Evolutionary conservation across 148 eudicot genomes (phyloP).

Genomic region (Vaccinium macrocarpon): DNA sequence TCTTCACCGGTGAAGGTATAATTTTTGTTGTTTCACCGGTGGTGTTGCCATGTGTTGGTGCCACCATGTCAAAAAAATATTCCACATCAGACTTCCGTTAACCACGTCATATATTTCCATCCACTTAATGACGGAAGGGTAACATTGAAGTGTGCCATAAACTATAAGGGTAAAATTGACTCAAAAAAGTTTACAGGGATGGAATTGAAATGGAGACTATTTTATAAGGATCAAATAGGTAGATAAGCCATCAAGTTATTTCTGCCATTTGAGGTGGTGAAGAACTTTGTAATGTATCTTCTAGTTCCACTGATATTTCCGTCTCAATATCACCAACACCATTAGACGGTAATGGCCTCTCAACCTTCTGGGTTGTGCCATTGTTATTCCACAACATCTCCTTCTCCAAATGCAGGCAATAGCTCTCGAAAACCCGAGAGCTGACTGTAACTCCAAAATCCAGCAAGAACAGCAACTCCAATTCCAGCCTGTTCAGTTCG

Average conservation of each 20-base stretch:
- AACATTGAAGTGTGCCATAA: no score
- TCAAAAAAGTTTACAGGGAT: no score
- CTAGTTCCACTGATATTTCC: conserved; percentile 28
- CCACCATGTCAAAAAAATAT: no score
- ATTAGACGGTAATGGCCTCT: conserved; percentile 26
- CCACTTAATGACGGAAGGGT: no score
- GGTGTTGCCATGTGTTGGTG: no score
- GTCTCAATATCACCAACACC: conserved; percentile 24
- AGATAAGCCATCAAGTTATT: neutral
- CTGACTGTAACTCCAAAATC: conserved; percentile 66
- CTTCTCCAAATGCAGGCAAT: conserved; percentile 77
- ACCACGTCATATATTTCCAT: no score
- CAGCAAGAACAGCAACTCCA: conserved; percentile 76
- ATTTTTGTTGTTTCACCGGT: no score
- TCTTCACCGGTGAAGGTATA: no score
- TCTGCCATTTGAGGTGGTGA: conserved; percentile 29
- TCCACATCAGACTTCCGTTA: no score
- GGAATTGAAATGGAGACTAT: no score
- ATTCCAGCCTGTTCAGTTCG: conserved; percentile 75
- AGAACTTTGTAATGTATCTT: conserved; percentile 29
- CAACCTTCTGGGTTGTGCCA: conserved; percentile 23
- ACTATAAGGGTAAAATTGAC: no score
- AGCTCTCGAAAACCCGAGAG: conserved; percentile 75
- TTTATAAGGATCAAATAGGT: no score
- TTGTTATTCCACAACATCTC: conserved; percentile 35